A percentile compares a stretch with the other conserved stretches of the same genome.
phyloP scores from a whole-genome alignment of 2,329 filamentous ascomycete species.

The Escovopsis sp. region DNA sequence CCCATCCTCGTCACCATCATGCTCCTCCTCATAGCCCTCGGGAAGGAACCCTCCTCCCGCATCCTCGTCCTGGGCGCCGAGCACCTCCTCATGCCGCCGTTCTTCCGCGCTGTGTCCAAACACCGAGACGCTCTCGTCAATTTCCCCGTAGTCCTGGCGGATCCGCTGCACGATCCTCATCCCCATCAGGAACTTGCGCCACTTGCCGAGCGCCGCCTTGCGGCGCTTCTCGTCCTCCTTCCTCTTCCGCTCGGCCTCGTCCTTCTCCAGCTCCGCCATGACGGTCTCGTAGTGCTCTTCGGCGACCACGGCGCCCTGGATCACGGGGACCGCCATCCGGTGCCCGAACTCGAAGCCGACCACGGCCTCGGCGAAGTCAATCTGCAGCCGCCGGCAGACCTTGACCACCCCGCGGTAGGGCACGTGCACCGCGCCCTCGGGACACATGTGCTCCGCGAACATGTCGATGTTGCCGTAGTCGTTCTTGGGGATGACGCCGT shows the following conservation, averaged over 20 bases:
- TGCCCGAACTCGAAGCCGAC: slow-evolving; percentile 95
- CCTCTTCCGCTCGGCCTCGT: slow-evolving; percentile 57
- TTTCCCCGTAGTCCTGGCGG: slow-evolving; percentile 57
- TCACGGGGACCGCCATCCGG: slow-evolving; percentile 82
- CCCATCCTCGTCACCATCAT: slow-evolving; percentile 16
- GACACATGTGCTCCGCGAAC: slow-evolving; percentile 88
- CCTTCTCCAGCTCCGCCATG: slow-evolving; percentile 63
- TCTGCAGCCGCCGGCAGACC: slow-evolving; percentile 68
- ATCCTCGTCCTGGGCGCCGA: slow-evolving; percentile 28
- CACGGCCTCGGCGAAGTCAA: slow-evolving; percentile 88
- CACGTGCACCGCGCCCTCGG: slow-evolving; percentile 67
- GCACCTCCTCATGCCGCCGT: slow-evolving; percentile 5
- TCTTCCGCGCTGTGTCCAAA: slow-evolving; percentile 33
- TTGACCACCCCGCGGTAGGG: slow-evolving; percentile 62
- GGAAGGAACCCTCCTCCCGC: slow-evolving; percentile 48
- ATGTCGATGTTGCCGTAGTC: slow-evolving; percentile 93
- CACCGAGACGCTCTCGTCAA: slow-evolving; percentile 36
- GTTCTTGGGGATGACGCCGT: slow-evolving; percentile 86
- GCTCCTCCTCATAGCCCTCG: slow-evolving; percentile 38
- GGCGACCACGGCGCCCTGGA: slow-evolving; percentile 80
- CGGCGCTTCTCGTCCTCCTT: slow-evolving; percentile 76
- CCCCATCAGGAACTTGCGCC: slow-evolving; percentile 80
- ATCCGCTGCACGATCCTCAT: slow-evolving; percentile 69
- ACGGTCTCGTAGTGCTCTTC: slow-evolving; percentile 62
- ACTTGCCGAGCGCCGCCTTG: slow-evolving; percentile 57